Conservation (phyloP, 257 asterid genomes). For the Nicotiana undulata region DNA sequence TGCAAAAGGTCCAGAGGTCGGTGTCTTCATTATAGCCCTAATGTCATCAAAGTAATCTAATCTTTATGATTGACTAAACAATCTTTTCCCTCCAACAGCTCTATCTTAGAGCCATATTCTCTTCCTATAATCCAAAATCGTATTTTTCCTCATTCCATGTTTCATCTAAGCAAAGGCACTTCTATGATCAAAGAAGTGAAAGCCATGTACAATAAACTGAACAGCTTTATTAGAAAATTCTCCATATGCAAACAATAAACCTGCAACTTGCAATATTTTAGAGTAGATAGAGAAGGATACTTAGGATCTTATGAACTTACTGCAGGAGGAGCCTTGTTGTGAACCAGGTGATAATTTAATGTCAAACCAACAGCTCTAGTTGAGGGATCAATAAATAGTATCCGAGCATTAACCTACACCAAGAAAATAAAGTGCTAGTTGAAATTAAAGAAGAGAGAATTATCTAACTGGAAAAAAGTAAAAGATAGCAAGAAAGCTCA, state of each 20-base stretch:
- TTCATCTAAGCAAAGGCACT: neutral
- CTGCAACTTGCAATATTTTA: neutral
- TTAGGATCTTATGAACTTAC: conserved; percentile 44
- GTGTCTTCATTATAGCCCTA: neutral
- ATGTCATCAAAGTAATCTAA: neutral
- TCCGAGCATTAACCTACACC: conserved; percentile 82
- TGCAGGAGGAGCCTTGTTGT: conserved; percentile 65
- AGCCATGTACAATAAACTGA: neutral
- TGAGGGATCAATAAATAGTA: conserved; percentile 89
- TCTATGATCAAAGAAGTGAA: neutral
- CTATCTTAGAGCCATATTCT: neutral
- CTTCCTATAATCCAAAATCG: neutral
- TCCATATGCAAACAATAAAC: neutral
- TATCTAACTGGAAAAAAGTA: neutral
- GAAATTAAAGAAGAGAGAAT: neutral
- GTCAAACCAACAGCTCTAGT: conserved; percentile 96
- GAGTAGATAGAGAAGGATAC: neutral
- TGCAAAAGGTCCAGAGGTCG: neutral
- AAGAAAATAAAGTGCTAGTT: neutral
- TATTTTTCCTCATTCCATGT: neutral
- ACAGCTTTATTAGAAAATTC: neutral
- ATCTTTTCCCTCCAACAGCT: neutral
- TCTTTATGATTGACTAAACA: neutral
- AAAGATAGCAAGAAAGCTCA: neutral
- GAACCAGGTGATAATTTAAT: conserved; percentile 70